Conservation (phyloP, 768 basidiomycete species). For the Mycena alexandri region DNA sequence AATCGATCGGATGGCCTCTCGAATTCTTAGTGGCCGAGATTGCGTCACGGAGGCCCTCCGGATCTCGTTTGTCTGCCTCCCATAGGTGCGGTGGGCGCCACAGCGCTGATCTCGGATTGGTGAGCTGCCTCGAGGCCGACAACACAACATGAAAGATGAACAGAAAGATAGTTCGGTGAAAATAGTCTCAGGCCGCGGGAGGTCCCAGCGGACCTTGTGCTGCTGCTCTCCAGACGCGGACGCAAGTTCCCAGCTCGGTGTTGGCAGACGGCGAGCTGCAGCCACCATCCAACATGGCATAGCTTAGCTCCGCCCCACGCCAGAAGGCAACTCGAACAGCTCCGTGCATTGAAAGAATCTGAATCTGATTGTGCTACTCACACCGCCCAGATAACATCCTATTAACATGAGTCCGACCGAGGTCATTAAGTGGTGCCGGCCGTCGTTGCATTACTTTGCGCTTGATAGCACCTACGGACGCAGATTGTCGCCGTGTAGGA, state of each 20-base stretch:
- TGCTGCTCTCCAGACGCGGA: slow-evolving; percentile 13
- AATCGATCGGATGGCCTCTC: neutral
- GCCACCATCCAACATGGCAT: neutral
- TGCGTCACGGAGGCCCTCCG: slow-evolving; percentile 14
- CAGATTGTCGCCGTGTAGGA: slow-evolving; percentile 13
- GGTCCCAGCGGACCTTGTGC: slow-evolving; percentile 9
- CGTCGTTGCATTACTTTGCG: neutral
- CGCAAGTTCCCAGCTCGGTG: slow-evolving; percentile 15
- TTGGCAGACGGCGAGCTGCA: neutral
- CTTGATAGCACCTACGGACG: slow-evolving; percentile 21
- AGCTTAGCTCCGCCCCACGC: neutral
- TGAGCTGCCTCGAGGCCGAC: slow-evolving; percentile 22
- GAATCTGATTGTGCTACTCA: neutral
- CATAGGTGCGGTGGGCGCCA: slow-evolving; percentile 22
- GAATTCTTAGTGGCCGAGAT: slow-evolving; percentile 13
- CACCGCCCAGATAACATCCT: slow-evolving; percentile 5
- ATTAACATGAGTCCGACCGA: slow-evolving; percentile 10
- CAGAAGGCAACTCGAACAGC: slow-evolving; percentile 5
- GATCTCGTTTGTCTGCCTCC: slow-evolving; percentile 17
- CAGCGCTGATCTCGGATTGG: slow-evolving; percentile 24
- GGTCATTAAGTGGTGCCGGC: slow-evolving; percentile 9
- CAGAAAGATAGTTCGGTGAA: slow-evolving; percentile 4
- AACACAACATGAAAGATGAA: slow-evolving; percentile 3
- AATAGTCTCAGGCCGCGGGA: neutral
- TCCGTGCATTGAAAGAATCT: slow-evolving; percentile 3